These are phyloP conservation scores for Ophiostoma sp. DNA, from an alignment of 2,329 filamentous ascomycete genomes.

Conservation along the genomic window DNA sequence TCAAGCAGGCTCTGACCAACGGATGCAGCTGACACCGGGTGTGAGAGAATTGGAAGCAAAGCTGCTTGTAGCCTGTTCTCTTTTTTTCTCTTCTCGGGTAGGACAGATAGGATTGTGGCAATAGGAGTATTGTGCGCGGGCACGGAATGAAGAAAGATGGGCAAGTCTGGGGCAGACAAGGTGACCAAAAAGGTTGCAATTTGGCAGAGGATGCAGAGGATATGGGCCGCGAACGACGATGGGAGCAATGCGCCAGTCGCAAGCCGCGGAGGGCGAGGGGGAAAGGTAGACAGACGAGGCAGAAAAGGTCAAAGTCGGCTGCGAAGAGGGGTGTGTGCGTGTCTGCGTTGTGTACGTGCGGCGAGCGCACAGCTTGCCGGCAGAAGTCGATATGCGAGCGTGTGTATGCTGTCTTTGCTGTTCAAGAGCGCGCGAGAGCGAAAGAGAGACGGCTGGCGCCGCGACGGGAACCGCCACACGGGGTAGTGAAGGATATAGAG, in stretches of 20 bases:
- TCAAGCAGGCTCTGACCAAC: background rate
- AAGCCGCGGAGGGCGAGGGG: background rate
- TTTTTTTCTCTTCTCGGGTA: background rate
- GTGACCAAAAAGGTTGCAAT: background rate
- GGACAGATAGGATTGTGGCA: background rate
- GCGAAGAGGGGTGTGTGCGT: background rate
- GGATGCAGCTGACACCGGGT: background rate
- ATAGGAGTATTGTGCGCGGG: background rate
- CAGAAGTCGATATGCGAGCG: slow-evolving; percentile 6
- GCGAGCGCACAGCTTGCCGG: background rate
- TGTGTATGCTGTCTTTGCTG: background rate
- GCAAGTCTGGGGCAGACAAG: no score
- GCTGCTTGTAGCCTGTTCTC: background rate
- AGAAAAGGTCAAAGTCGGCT: background rate
- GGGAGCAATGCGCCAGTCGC: slow-evolving; percentile 5
- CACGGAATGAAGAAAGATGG: background rate
- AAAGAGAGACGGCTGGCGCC: slow-evolving; percentile 23
- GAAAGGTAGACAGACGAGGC: background rate
- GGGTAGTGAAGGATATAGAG: background rate
- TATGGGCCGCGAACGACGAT: background rate
- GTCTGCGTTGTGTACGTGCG: background rate
- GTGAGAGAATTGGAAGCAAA: background rate
- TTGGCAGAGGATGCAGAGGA: background rate
- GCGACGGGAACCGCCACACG: slow-evolving; percentile 18
- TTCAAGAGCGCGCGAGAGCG: background rate